These are phyloP conservation scores for Alternaria incomplexa DNA, from an alignment of 2,329 filamentous ascomycete species.

Conservation along the genomic window DNA sequence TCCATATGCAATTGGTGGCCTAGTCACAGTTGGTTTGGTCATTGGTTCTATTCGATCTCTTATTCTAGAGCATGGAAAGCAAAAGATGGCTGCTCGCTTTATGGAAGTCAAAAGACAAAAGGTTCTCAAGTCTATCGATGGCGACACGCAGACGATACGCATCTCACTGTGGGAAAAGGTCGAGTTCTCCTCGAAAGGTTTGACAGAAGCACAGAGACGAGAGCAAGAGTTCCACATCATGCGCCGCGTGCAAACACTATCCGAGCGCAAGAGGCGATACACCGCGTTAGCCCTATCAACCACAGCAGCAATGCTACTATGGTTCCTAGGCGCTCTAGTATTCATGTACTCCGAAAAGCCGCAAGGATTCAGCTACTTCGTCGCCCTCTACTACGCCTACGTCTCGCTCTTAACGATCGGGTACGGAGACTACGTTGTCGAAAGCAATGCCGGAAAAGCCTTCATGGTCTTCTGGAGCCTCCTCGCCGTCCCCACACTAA, in stretches of 20 bases:
- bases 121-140: slow-evolving; percentile 49
- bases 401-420: slow-evolving; percentile 61
- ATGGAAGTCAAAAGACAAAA: slow-evolving; percentile 56
- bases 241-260: slow-evolving; percentile 48
- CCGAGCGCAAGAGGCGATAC: slow-evolving; percentile 47
- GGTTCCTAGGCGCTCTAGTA: slow-evolving; percentile 58
- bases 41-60: slow-evolving; percentile 60
- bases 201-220: slow-evolving; percentile 50
- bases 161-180: slow-evolving; percentile 51
- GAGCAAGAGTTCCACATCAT: slow-evolving; percentile 57
- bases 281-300: slow-evolving; percentile 50
- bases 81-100: slow-evolving; percentile 58
- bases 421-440: slow-evolving; percentile 58
- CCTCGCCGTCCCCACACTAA: slow-evolving; percentile 61
- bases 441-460: slow-evolving; percentile 58
- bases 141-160: slow-evolving; percentile 50
- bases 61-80: slow-evolving; percentile 58
- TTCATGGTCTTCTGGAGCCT: slow-evolving; percentile 66
- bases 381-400: slow-evolving; percentile 61
- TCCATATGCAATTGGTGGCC: slow-evolving; percentile 62
- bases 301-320: slow-evolving; percentile 48
- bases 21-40: slow-evolving; percentile 62
- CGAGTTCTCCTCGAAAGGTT: slow-evolving; percentile 49
- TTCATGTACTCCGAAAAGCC: slow-evolving; percentile 57
- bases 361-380: slow-evolving; percentile 59